Base-by-base conservation (phyloP, 371 early-diverging fungal genomes). In the Mortierella sp. region DNA sequence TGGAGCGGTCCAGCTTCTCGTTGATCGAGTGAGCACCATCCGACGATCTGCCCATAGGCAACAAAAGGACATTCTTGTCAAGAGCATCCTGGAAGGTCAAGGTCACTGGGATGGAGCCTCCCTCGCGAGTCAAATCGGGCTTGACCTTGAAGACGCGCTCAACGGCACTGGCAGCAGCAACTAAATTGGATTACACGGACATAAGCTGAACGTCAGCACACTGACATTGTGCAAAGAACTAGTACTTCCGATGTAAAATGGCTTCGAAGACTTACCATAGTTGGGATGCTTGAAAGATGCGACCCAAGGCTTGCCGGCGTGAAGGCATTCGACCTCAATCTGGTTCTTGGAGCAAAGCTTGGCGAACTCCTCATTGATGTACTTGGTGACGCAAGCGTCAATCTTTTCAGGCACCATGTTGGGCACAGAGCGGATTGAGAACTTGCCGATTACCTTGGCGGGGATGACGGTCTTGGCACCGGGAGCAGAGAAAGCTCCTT, bases 381-480 rank as follows among this genome's bases (percentile, higher is more conserved):
- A 90, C 67, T 91, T 82, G 57, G 80, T 80, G 2, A 96, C 96
- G 21, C 90, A 81, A 67, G 88, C 81, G 51, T 90, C 88, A 45
- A 97, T 85, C 71, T 89, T 81, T 50, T 89, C 91, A 38, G 94
- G 95, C 18, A 89, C 86, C 93, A 94, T 94, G 84, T 96, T 89
- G 70, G 98, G 98, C 27, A 94, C 94, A 9, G 92, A 90, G 81
- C 97, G 93, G 82, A 98, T 95, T 45, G 94, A 93, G 87, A 98
- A 97, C 87, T 97, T 98, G 80, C 98, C 98, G 56, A 89, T 89
- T 43, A 97, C 97, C 72, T 91, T 90, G 50, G 96, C 94, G 27
- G 98, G 98, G 68, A 98, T 95, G 19, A 98, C 98, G 14, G 98
- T 98, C 88, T 98, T 97, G 78, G 89, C 92, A 61, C 98, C 97